Conservation (phyloP, 768 basidiomycete genomes). For the Cystofilobasidium bisporidii region DNA sequence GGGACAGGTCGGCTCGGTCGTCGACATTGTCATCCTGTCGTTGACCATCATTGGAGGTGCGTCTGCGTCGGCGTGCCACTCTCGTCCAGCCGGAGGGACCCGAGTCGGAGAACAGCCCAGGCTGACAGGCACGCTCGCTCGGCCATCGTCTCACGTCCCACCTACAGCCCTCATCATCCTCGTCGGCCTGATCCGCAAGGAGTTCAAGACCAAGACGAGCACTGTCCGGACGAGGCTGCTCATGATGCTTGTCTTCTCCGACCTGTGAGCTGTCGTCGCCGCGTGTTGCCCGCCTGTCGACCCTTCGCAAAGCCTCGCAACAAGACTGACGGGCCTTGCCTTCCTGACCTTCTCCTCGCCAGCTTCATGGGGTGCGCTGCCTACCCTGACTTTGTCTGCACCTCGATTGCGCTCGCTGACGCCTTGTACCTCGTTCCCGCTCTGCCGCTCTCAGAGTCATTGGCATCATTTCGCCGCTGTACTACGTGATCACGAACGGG, state of each 20-base stretch:
- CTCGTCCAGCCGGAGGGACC: no score
- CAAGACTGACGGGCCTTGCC: no score
- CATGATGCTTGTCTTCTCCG: slow-evolving; percentile 8
- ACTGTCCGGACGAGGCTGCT: slow-evolving; percentile 19
- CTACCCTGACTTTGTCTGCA: neutral
- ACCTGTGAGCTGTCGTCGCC: slow-evolving; percentile 13
- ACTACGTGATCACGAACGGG: slow-evolving; percentile 6
- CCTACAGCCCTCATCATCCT: slow-evolving; percentile 11
- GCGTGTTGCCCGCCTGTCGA: no score
- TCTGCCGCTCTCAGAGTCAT: slow-evolving; percentile 11
- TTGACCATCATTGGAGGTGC: slow-evolving; percentile 54
- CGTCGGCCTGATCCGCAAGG: neutral
- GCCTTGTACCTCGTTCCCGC: neutral
- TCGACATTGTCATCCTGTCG: slow-evolving; percentile 11
- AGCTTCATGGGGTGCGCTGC: slow-evolving; percentile 24
- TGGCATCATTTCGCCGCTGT: slow-evolving; percentile 18
- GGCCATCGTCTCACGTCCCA: no score
- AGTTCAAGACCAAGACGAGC: slow-evolving; percentile 7
- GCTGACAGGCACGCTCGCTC: no score
- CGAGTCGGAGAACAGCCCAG: no score
- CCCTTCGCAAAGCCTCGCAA: no score
- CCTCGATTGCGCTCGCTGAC: no score
- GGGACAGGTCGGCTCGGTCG: slow-evolving; percentile 16
- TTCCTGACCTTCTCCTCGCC: neutral
- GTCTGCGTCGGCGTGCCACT: no score